These are phyloP conservation scores for Globisporangium orthogonon DNA, from an alignment of 352 stramenopile species.

Conservation along the genomic window DNA sequence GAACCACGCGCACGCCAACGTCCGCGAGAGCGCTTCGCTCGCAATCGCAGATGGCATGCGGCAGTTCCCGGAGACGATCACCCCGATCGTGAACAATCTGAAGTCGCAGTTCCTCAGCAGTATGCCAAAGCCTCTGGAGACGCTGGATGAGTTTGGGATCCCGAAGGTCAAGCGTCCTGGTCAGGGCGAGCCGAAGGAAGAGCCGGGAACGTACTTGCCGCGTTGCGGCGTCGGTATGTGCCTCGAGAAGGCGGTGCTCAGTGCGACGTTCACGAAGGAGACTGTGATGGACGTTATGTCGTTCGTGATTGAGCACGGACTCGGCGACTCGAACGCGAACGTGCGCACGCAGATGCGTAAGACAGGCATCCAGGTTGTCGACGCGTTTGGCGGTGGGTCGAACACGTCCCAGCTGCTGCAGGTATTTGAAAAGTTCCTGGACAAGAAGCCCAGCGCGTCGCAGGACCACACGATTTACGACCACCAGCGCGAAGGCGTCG, in stretches of 20 bases:
- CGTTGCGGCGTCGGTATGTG: constrained; percentile 70
- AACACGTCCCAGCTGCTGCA: constrained; percentile 66
- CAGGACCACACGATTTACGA: constrained; percentile 64
- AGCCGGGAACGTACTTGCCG: constrained; percentile 46
- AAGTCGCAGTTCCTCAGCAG: constrained; percentile 57
- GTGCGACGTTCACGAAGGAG: constrained; percentile 37
- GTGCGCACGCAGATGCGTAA: constrained; percentile 84
- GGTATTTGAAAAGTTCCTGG: constrained; percentile 72
- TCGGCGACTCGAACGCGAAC: constrained; percentile 59
- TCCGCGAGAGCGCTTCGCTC: constrained; percentile 70
- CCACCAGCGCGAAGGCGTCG: constrained; percentile 85
- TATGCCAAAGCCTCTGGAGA: constrained; percentile 44
- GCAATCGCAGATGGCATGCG: constrained; percentile 78
- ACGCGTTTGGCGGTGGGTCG: constrained; percentile 47
- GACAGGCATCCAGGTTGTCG: constrained; percentile 75
- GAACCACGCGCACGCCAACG: constrained; percentile 63
- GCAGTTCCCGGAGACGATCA: constrained; percentile 71
- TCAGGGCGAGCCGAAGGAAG: constrained; percentile 46
- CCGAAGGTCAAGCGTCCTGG: constrained; percentile 53
- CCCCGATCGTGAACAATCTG: constrained; percentile 58
- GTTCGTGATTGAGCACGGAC: constrained; percentile 78
- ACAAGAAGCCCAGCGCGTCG: constrained; percentile 46
- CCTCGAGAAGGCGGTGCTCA: constrained; percentile 59
- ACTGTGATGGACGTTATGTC: constrained; percentile 63
- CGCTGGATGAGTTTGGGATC: constrained; percentile 70